Evolutionary conservation across 768 basidiomycete species (phyloP), one percentile per base, ranked within the genome.

Genomic region (Pleurotus eryngii): DNA sequence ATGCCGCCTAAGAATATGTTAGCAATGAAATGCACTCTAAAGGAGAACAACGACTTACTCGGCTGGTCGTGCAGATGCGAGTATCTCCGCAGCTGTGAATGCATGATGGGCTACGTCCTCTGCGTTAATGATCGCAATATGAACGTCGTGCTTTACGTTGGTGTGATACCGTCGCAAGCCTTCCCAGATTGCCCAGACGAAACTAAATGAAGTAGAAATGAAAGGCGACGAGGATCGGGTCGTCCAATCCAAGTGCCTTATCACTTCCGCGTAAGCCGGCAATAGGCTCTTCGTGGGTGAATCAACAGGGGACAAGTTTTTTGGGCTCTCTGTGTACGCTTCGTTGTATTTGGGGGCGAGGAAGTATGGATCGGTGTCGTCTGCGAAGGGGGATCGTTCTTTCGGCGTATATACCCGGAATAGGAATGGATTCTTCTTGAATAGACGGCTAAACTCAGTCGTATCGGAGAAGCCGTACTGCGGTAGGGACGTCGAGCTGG

Each of bases 131-230:
- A 92, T 74, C 12, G 90, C 89, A 60, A 92, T 89, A 67, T 91
- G 81, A 26, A 92, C 73, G 56, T 88, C 83, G 59, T 89, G 87
- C 68, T 92, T 91, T 54, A 90, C 72, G 39, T 84, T 84, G 38
- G 77, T 71, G 62, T 85, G 82, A 65, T 88, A 89, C n/a, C 90
- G 82, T 57, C 87, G 76, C 18, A 87, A 77, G 3, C 89, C 90
- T 67, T 92, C 90, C 88, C 88, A 92, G 38, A 91, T 77, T 6
- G 88, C 84, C 90, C 90, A 92, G 38, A 80, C 81, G 61, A 91
- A 88, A 72, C 86, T 90, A 68, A 91, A 90, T 4, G 89, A 90
- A 2, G 87, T 80, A 2, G 89, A 87, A 45, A 91, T 80, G 59
- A 82, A 91, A 4, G 83, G 77, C 0, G 90, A 92, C 17, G 81